Evolutionary conservation across 129 eudicot species (phyloP).

Genomic region (Centella asiatica): DNA sequence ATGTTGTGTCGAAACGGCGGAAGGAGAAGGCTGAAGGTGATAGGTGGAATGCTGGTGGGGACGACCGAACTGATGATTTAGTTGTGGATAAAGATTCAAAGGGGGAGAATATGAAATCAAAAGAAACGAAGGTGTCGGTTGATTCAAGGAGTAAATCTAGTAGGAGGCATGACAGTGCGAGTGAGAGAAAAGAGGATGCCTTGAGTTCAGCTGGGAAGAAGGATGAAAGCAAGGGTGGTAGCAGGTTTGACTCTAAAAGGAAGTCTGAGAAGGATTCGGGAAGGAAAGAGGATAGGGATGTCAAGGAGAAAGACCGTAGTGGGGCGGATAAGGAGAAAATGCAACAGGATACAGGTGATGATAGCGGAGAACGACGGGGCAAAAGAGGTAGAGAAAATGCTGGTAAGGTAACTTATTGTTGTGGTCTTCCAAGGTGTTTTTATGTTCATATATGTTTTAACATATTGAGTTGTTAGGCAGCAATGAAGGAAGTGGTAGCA

Average conservation of each 20-base stretch:
- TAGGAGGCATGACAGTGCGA: constrained; percentile 46
- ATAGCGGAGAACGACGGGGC: constrained; percentile 41
- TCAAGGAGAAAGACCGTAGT: constrained; percentile 54
- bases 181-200: constrained; percentile 38
- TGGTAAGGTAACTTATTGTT: constrained; percentile 43
- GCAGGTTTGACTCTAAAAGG: constrained; percentile 42
- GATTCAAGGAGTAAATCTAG: constrained; percentile 62
- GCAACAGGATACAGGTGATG: constrained; percentile 40
- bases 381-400: constrained; percentile 48
- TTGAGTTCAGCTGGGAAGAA: constrained; percentile 31
- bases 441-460: not conserved
- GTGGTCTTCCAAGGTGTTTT: constrained; percentile 8
- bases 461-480: not conserved
- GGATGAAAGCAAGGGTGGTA: constrained; percentile 50
- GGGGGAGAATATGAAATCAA: constrained; percentile 19
- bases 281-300: constrained; percentile 52
- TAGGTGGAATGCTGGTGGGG: constrained; percentile 73
- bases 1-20: constrained; percentile 42
- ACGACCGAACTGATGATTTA: constrained; percentile 29
- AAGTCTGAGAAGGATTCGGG: constrained; percentile 52
- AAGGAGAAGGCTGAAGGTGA: constrained; percentile 59
- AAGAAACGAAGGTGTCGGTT: constrained; percentile 31
- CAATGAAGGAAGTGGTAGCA: no score
- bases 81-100: constrained; percentile 34
- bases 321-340: constrained; percentile 46